Base-by-base conservation (phyloP, 2,329 filamentous ascomycete species). In the Amphichorda felina region DNA sequence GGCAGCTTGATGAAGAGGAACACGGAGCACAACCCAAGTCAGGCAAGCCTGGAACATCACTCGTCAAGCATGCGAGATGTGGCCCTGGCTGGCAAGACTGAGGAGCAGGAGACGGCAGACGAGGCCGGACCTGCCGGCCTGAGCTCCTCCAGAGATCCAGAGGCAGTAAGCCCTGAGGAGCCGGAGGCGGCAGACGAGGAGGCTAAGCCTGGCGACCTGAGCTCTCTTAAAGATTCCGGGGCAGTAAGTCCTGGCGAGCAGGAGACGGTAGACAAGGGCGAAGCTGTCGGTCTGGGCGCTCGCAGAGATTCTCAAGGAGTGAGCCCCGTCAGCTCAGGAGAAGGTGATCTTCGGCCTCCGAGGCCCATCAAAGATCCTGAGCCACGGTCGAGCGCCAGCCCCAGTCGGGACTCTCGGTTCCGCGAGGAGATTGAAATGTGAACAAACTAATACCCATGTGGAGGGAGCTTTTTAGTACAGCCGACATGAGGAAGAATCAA, bases 331-430 rank as follows among this genome's bases (percentile, higher is more conserved):
- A 61, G 54, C 34, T 63, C 18, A 49, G 66, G 18, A 3, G 35
- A 24, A 22, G 51, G 66, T 61, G 8, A 45, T 15, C 52, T 66
- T 10, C 55, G 55, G 17, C 56, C 63, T 8, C 65, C 64, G 2
- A 48, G 49, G 10, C 52, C 48, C 2, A 51, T 66, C 7, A 47
- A 43, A 24, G 57, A 59, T 10, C 44, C 50, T 13, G 48, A 45
- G 0, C 43, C 43, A 15, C 50, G 54, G n/a, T 56, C 59, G 33
- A 63, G 63, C 32, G 61, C 60, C 35, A 77, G 71, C 49, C 71
- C 72, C 1, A 64, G 56, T 4, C 57, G 74, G 36, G 70, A 72
- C 41, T 75, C 74, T 27, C 69, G 62, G 44, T 80, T 80, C 43
- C 60, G 59, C 33, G 75, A 80, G 55, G 67, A 70, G 41, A 63